Conservation (phyloP, 495 filamentous ascomycete species). For the Neurospora sublineolata region DNA sequence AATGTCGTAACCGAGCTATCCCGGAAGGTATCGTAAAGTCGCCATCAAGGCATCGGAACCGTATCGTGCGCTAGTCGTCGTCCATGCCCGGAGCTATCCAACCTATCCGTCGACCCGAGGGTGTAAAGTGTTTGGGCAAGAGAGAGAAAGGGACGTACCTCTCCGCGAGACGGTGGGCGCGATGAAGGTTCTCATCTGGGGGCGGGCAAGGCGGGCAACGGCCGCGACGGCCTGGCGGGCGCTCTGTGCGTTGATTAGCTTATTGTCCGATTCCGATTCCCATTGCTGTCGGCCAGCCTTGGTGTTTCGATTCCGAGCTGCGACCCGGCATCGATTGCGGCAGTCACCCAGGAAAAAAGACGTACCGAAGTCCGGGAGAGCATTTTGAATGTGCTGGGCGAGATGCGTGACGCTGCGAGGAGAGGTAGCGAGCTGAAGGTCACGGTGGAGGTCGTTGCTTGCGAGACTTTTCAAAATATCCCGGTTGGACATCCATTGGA, state of each 20-base stretch:
- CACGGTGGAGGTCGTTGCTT: constrained; percentile 24
- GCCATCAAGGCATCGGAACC: not conserved
- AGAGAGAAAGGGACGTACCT: constrained; percentile 41
- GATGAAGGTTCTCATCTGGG: constrained; percentile 73
- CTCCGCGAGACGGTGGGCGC: constrained; percentile 58
- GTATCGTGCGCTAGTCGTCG: not conserved
- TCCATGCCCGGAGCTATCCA: not conserved
- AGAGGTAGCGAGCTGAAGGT: constrained; percentile 1
- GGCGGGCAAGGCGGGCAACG: constrained; percentile 58
- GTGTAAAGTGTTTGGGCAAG: not conserved
- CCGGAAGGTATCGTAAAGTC: not conserved
- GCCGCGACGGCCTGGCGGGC: constrained; percentile 63
- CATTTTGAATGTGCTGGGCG: constrained; percentile 37
- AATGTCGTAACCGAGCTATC: not conserved
- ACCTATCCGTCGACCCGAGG: not conserved
- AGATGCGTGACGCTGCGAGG: constrained; percentile 11
- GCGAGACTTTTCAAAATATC: constrained; percentile 27
- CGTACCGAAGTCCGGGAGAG: constrained; percentile 58
- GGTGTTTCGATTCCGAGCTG: not conserved
- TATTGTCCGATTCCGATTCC: not conserved
- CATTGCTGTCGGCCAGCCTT: not conserved
- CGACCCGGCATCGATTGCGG: not conserved
- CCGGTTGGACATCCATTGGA: constrained; percentile 12
- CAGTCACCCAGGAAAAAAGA: constrained; percentile 4
- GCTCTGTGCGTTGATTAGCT: constrained; percentile 27